Evolutionary conservation across 78 protist genomes (phyloP).

Genomic region (Pigoraptor vietnamica): DNA sequence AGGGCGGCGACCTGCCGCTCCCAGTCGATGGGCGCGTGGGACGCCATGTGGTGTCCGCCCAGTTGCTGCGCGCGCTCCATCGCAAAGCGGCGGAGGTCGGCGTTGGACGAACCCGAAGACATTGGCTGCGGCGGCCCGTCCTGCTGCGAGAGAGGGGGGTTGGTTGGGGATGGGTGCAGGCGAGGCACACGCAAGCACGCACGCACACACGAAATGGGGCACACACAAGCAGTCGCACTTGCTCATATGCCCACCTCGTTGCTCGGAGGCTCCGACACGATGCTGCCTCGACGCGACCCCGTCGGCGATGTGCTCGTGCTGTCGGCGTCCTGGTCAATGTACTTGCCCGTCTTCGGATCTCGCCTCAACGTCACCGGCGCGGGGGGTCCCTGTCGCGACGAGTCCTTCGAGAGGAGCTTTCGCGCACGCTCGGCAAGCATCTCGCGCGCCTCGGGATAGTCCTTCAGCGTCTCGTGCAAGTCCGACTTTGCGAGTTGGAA

Average conservation of each 20-base stretch:
- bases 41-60: not conserved
- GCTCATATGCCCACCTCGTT: not conserved
- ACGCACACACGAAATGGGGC: not conserved
- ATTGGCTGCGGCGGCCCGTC: not conserved
- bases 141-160: not conserved
- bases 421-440: not conserved
- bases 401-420: not conserved
- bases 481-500: not conserved
- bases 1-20: not conserved
- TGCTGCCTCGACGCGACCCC: not conserved
- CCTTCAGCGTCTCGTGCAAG: not conserved
- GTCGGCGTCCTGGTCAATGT: not conserved
- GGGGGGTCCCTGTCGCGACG: not conserved
- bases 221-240: not conserved
- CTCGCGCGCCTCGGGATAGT: not conserved
- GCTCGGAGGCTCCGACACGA: not conserved
- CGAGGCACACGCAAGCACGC: not conserved
- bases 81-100: not conserved
- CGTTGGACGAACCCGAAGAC: not conserved
- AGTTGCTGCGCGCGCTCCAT: not conserved
- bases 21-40: not conserved
- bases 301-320: not conserved
- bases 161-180: not conserved
- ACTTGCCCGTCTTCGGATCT: not conserved
- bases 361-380: not conserved